phyloP scores from a whole-genome alignment of 148 eudicot genomes.

The Tetragonia tetragonoides region DNA sequence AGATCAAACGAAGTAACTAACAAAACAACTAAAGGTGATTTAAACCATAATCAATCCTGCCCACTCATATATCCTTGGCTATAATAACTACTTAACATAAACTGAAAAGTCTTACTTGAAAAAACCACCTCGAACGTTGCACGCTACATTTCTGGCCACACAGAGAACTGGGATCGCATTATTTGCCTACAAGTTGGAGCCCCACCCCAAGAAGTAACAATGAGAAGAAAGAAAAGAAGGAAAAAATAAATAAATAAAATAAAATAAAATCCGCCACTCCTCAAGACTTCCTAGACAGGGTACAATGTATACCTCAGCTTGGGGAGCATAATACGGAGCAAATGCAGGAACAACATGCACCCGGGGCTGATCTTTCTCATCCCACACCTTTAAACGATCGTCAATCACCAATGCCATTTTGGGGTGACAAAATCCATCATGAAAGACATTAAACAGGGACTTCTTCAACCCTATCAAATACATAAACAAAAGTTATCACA shows the following conservation, averaged over 20 bases:
- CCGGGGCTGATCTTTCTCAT: slow-evolving; percentile 93
- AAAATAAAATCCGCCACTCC: not conserved
- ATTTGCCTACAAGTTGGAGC: slow-evolving; percentile 56
- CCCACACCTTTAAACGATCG: slow-evolving; percentile 98
- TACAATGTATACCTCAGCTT: slow-evolving; percentile 71
- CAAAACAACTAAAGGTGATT: not conserved
- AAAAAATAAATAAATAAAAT: not conserved
- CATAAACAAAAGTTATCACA: slow-evolving; percentile 4
- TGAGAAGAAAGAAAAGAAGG: not conserved
- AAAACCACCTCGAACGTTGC: slow-evolving; percentile 98
- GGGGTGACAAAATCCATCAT: slow-evolving; percentile 87
- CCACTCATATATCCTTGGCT: not conserved
- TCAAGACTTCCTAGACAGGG: not conserved
- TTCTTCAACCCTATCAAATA: slow-evolving; percentile 61
- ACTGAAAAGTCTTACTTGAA: slow-evolving; percentile 66
- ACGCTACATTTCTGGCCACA: slow-evolving; percentile 96
- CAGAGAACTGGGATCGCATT: slow-evolving; percentile 84
- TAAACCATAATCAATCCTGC: not conserved
- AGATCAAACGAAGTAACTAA: not conserved
- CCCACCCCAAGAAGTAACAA: not conserved
- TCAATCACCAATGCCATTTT: slow-evolving; percentile 98
- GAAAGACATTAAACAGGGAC: slow-evolving; percentile 90
- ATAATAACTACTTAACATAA: not conserved
- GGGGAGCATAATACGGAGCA: slow-evolving; percentile 99
- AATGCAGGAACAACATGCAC: slow-evolving; percentile 99